phyloP scores from a whole-genome alignment of 805 yeast species.

The Candida silvicultrix region DNA sequence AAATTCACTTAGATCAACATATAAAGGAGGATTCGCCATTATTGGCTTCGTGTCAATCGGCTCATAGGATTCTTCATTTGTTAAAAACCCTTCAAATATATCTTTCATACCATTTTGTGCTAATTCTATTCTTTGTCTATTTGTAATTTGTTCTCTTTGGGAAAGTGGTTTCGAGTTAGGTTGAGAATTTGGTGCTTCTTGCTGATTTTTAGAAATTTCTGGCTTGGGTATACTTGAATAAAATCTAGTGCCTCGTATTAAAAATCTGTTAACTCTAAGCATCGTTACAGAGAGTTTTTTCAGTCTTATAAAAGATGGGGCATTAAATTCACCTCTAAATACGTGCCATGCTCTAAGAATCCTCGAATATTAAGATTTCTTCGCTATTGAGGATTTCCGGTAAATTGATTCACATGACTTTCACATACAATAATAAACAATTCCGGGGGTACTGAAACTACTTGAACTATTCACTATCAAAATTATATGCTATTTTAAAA shows the following conservation, averaged over 20 bases:
- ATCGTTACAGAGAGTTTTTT: too few relatives aligned
- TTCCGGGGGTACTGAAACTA: too few relatives aligned
- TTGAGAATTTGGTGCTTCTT: neutral
- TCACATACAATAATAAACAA: too few relatives aligned
- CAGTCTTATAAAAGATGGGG: too few relatives aligned
- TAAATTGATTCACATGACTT: too few relatives aligned
- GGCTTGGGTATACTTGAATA: neutral
- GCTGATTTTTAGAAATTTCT: too few relatives aligned
- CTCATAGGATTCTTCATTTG: constrained; percentile 35
- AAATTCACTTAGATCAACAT: constrained; percentile 28
- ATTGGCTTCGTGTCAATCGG: constrained; percentile 42
- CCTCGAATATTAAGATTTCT: too few relatives aligned
- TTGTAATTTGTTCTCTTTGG: neutral
- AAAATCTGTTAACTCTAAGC: neutral
- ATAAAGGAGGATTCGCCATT: constrained; percentile 29
- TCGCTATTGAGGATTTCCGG: too few relatives aligned
- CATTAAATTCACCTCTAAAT: too few relatives aligned
- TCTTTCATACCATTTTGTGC: constrained; percentile 19
- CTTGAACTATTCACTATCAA: too few relatives aligned
- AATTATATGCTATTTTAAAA: too few relatives aligned
- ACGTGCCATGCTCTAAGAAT: too few relatives aligned
- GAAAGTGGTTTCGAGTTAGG: neutral
- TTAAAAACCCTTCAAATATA: constrained; percentile 25
- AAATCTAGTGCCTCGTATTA: neutral
- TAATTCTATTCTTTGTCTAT: constrained; percentile 16